Conservation (phyloP, 1,284 basidiomycete genomes). For the Cryptococcus wingfieldii region DNA sequence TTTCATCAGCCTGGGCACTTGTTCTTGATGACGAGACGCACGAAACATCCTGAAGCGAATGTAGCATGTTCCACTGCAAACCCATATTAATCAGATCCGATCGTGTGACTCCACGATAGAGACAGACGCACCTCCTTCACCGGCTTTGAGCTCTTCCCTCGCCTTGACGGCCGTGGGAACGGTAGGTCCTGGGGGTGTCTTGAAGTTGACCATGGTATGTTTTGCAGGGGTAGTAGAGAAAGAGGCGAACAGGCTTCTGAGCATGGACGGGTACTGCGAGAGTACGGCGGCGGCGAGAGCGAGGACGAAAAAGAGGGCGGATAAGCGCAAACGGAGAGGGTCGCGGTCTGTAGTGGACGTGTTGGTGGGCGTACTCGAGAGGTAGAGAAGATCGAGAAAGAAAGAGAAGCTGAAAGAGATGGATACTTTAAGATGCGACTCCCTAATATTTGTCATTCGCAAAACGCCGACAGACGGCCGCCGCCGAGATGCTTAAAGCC, state of each 20-base stretch:
- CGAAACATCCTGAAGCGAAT: constrained; percentile 70
- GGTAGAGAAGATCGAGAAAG: not conserved
- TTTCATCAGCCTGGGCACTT: not conserved
- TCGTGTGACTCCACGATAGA: not conserved
- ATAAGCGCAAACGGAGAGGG: no score
- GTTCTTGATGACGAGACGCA: constrained; percentile 16
- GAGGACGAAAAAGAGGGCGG: no score
- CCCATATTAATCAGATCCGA: not conserved
- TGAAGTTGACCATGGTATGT: constrained; percentile 23
- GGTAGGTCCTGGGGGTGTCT: constrained; percentile 46
- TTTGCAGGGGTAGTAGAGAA: constrained; percentile 14
- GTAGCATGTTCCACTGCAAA: constrained; percentile 60
- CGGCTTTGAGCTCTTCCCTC: constrained; percentile 27
- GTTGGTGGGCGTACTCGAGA: constrained; percentile 24
- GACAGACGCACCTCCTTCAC: constrained; percentile 40
- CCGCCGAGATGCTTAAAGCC: no score
- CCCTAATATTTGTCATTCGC: no score
- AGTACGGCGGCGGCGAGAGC: not conserved
- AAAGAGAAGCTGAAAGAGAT: no score
- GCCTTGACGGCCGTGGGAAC: constrained; percentile 48
- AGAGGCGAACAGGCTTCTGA: constrained; percentile 26
- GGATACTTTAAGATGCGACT: no score
- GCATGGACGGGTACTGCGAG: constrained; percentile 9
- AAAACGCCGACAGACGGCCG: no score
- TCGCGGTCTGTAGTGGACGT: not conserved